Base-by-base conservation (phyloP, 352 stramenopile species). In the Blastocystis sp. region DNA sequence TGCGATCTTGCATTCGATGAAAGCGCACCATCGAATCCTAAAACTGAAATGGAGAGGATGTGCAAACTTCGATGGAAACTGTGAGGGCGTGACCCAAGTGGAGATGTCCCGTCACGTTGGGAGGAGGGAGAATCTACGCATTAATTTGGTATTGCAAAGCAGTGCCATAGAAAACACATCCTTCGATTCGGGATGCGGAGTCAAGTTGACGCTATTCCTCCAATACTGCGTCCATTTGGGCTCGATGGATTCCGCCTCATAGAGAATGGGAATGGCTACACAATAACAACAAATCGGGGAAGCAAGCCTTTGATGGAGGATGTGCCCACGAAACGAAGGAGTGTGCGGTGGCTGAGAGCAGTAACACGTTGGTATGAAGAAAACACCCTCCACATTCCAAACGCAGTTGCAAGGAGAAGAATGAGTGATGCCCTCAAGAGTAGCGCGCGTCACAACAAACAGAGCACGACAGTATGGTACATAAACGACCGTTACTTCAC, bases 21-120 rank as follows among this genome's bases (percentile, higher is more conserved):
- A 97, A 99, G 52, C 97, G 93, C 40, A 96, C 95, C 70, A 99
- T 91, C 43, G 97, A 94, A 92, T 99, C 97, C 93, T 97, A 34
- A 34, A 34, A 93, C 89, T 34, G 28, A 34, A 34, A 34, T 34
- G 28, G 28, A 34, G 28, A 34, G 28, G 28, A 34, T 34, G 28
- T 34, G 28, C 28, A 34, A 34, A 34, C 28, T 45, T 81, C 70
- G 11, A 99, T 94, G 52, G 97, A 94, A 14, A 98, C 95, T 52
- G 97, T 98, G 70, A 99, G 96, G 38, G 97, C 97, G 90, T 99
- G 97, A 14, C 97, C 97, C 89, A 99, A 94, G 90, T 99, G 97
- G 54, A 99, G 92, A 63, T 93, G 89, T 34, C 94, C 94, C 28
- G 94, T 97, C 10, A 97, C 94, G 89, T 97, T 97, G 10, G 94